Percentiles rank a stretch among this genome's conserved stretches.
These are phyloP conservation scores for Bolboschoenoplectus hybrid DNA, from an alignment of 202 grass and related monocot genomes.

Conservation along the genomic window DNA sequence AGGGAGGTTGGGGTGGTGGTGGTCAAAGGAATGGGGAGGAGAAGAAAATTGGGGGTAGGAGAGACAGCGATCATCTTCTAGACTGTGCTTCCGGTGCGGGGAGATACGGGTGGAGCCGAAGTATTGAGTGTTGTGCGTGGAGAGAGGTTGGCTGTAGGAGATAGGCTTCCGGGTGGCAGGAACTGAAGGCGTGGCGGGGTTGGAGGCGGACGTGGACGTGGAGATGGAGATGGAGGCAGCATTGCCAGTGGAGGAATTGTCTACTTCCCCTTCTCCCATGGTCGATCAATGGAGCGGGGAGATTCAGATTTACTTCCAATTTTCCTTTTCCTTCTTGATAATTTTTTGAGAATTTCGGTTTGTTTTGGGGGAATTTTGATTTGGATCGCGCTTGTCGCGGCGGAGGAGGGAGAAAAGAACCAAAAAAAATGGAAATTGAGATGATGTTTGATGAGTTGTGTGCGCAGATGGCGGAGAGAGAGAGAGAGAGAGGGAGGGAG, in stretches of 20 bases:
- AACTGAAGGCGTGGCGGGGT: background rate
- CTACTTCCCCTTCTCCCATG: slow-evolving; percentile 38
- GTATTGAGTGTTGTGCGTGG: slow-evolving; percentile 24
- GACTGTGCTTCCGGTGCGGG: slow-evolving; percentile 45
- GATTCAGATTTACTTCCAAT: background rate
- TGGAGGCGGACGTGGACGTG: background rate
- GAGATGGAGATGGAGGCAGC: background rate
- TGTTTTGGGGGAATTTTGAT: background rate
- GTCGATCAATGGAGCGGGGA: background rate
- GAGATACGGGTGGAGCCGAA: slow-evolving; percentile 31
- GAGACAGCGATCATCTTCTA: slow-evolving; percentile 44
- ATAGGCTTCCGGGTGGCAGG: slow-evolving; percentile 35
- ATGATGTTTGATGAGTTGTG: slow-evolving; percentile 20
- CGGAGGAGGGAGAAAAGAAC: slow-evolving; percentile 1
- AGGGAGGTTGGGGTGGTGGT: slow-evolving; percentile 44
- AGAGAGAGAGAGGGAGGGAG: background rate
- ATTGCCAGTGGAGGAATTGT: background rate
- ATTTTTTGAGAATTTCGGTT: background rate
- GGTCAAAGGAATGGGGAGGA: slow-evolving; percentile 37
- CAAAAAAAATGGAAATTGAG: slow-evolving; percentile 4
- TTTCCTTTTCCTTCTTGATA: slow-evolving; percentile 14
- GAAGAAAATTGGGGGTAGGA: slow-evolving; percentile 30
- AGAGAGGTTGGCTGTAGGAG: slow-evolving; percentile 42
- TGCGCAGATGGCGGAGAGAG: background rate
- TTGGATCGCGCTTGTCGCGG: background rate